Evolutionary conservation across 116 monocot species (phyloP).

Genomic region (Trichopus zeylanicus): DNA sequence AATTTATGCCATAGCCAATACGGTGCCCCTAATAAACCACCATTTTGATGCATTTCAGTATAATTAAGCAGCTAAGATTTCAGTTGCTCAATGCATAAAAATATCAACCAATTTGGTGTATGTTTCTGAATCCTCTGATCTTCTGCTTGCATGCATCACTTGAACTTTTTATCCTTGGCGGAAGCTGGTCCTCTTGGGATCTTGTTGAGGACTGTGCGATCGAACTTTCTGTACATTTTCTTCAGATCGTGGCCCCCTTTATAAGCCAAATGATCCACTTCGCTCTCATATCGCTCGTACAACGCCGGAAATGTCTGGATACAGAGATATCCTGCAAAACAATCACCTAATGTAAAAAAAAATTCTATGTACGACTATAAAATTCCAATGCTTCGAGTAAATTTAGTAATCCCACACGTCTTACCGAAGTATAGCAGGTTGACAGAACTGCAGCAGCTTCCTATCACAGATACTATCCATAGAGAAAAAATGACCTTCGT

Average conservation of each 20-base stretch:
- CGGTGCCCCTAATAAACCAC: no score
- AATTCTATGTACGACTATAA: neutral
- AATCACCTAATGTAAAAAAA: neutral
- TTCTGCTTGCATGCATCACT: neutral
- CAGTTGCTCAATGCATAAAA: neutral
- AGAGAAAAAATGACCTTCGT: conserved; percentile 49
- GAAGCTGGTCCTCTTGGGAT: conserved; percentile 78
- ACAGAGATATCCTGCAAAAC: conserved; percentile 38
- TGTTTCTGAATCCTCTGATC: no score
- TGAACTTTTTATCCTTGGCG: neutral
- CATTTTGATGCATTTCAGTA: no score
- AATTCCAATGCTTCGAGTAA: neutral
- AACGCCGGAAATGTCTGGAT: conserved; percentile 40
- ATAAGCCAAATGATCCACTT: conserved; percentile 42
- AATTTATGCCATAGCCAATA: no score
- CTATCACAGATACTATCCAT: conserved; percentile 66
- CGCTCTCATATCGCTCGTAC: conserved; percentile 61
- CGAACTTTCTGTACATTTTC: conserved; percentile 41
- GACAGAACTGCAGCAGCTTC: conserved; percentile 52
- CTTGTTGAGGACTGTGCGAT: conserved; percentile 56
- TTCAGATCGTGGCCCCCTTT: conserved; percentile 38
- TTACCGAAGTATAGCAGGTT: conserved; percentile 75
- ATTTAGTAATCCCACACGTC: neutral
- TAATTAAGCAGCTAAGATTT: no score
- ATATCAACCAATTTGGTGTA: neutral